Conservation (phyloP, 306 rosid genomes). For the Myrica gale region DNA sequence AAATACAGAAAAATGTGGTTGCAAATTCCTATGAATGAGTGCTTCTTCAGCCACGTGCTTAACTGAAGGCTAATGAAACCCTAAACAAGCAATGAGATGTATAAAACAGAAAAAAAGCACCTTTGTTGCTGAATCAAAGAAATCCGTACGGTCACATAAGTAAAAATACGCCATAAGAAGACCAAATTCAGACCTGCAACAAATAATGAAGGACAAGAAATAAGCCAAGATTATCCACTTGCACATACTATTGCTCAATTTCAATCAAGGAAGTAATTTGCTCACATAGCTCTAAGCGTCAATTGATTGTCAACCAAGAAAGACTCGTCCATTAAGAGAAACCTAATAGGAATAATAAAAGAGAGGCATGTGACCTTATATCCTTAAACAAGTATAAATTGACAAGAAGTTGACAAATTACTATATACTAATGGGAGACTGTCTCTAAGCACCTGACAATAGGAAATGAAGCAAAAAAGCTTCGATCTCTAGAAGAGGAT, state of each 20-base stretch:
- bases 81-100: neutral
- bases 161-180: constrained; percentile 67
- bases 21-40: no score
- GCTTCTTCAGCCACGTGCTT: no score
- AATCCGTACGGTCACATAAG: constrained; percentile 85
- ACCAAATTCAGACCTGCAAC: constrained; percentile 78
- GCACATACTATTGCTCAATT: constrained; percentile 12
- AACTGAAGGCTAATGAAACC: no score
- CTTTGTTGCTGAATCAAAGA: constrained; percentile 72
- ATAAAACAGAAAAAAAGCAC: constrained; percentile 35
- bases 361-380: neutral
- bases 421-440: neutral
- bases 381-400: constrained; percentile 17
- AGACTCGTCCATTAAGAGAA: constrained; percentile 63
- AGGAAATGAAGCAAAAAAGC: constrained; percentile 38
- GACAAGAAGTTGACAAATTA: constrained; percentile 22
- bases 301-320: constrained; percentile 80
- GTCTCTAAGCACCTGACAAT: constrained; percentile 49
- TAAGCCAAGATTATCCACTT: constrained; percentile 20
- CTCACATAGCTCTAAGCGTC: constrained; percentile 92
- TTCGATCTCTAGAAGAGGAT: constrained; percentile 55
- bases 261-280: constrained; percentile 21
- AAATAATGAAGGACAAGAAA: constrained; percentile 14
- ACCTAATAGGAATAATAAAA: constrained; percentile 40
- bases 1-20: no score